Conservation (phyloP, 768 basidiomycete species). For the Mycena metata region DNA sequence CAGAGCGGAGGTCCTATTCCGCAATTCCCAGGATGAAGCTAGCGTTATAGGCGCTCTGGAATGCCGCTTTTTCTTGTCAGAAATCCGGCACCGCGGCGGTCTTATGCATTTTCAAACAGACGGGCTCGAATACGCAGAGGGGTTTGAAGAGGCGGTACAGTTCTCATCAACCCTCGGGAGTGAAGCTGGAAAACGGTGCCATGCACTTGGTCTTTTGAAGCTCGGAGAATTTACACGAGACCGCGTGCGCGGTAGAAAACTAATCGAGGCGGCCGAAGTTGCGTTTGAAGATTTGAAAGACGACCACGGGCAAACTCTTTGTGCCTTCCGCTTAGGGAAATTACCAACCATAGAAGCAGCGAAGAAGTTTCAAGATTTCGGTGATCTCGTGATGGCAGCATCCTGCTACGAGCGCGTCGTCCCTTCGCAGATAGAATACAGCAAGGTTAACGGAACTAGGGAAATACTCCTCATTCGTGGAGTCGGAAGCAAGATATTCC, state of each 20-base stretch:
- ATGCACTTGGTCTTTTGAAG: conserved; percentile 15
- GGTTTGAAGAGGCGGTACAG: conserved; percentile 16
- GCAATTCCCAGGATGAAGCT: not conserved
- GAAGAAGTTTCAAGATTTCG: conserved; percentile 9
- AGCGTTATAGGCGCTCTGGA: conserved; percentile 23
- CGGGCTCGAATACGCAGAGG: conserved; percentile 5
- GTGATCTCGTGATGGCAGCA: conserved; percentile 11
- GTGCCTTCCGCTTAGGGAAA: conserved; percentile 12
- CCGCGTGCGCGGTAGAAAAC: not conserved
- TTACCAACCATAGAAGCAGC: not conserved
- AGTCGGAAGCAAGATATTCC: conserved; percentile 7
- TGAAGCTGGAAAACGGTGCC: conserved; percentile 19
- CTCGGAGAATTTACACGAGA: not conserved
- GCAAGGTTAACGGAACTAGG: conserved; percentile 4
- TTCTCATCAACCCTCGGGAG: conserved; percentile 11
- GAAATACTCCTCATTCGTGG: conserved; percentile 1
- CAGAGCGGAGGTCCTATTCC: conserved; percentile 14
- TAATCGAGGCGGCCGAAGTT: not conserved
- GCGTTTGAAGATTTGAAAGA: conserved; percentile 15
- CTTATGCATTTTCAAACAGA: not conserved
- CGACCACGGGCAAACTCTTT: conserved; percentile 7
- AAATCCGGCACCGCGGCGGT: conserved; percentile 5
- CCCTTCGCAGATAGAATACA: not conserved
- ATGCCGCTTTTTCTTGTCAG: conserved; percentile 12
- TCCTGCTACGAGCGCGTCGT: not conserved